These are phyloP conservation scores for Aethionema arabicum DNA, from an alignment of 345 rosid species.

Conservation along the genomic window DNA sequence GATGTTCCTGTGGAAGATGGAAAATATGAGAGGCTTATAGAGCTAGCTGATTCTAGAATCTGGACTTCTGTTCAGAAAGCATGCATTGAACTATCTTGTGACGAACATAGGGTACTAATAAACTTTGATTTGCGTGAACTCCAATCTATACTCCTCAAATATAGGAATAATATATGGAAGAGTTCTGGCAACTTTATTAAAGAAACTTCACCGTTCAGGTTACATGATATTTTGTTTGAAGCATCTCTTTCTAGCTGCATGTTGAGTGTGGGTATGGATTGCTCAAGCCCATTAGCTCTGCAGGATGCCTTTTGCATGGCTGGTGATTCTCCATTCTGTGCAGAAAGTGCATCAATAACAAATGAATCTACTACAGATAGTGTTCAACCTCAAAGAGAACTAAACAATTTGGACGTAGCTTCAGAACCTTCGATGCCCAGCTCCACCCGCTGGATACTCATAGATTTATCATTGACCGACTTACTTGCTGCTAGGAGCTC, in stretches of 20 bases:
- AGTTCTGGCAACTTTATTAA: conserved; percentile 42
- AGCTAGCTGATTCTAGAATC: conserved; percentile 49
- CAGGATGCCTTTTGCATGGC: conserved; percentile 33
- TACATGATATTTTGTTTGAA: conserved; percentile 60
- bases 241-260: conserved; percentile 57
- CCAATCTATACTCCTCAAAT: conserved; percentile 52
- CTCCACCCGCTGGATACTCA: conserved; percentile 46
- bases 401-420: conserved; percentile 43
- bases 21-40: conserved; percentile 32
- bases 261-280: conserved; percentile 48
- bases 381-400: conserved; percentile 38
- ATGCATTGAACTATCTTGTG: conserved; percentile 46
- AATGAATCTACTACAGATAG: conserved; percentile 41
- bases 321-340: conserved; percentile 33
- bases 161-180: conserved; percentile 45
- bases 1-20: conserved; percentile 47
- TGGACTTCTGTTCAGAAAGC: conserved; percentile 56
- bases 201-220: conserved; percentile 40
- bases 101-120: conserved; percentile 51
- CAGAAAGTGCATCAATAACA: conserved; percentile 36
- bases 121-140: conserved; percentile 45
- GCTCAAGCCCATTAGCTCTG: conserved; percentile 40
- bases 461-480: conserved; percentile 48
- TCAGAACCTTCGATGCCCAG: conserved; percentile 37
- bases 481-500: conserved; percentile 52